Evolutionary conservation across 257 asterid species (phyloP).

Genomic region (Solanum gandarillasii): DNA sequence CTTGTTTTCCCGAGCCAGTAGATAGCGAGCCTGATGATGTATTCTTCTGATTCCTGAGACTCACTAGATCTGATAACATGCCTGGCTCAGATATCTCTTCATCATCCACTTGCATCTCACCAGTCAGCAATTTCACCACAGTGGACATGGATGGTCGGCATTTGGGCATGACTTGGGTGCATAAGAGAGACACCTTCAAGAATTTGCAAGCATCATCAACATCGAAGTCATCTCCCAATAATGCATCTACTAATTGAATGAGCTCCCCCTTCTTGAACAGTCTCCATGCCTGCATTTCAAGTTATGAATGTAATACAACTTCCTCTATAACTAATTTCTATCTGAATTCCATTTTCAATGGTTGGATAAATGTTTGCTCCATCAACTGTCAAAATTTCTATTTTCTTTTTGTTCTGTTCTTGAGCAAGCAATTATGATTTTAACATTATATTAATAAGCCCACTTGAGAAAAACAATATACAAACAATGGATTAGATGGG

Average conservation of each 20-base stretch:
- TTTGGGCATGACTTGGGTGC: slow-evolving; percentile 61
- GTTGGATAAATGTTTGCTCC: not conserved
- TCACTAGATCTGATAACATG: slow-evolving; percentile 26
- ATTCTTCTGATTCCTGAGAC: slow-evolving; percentile 13
- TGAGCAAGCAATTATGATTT: not conserved
- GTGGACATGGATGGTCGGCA: slow-evolving; percentile 61
- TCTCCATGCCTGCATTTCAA: slow-evolving; percentile 50
- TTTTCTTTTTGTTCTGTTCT: not conserved
- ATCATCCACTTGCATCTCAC: slow-evolving; percentile 34
- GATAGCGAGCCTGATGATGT: slow-evolving; percentile 3
- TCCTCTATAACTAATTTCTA: not conserved
- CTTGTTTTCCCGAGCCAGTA: slow-evolving; percentile 17
- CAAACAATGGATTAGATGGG: not conserved
- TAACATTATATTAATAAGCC: not conserved
- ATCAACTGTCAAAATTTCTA: not conserved
- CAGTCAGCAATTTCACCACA: slow-evolving; percentile 47
- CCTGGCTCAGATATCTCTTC: slow-evolving; percentile 41
- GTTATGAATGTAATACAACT: not conserved
- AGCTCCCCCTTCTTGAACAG: slow-evolving; percentile 41
- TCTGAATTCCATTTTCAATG: not conserved
- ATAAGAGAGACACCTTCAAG: slow-evolving; percentile 47
- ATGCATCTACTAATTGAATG: slow-evolving; percentile 37
- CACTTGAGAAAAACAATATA: not conserved
- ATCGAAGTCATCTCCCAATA: slow-evolving; percentile 21
- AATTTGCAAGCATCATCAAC: slow-evolving; percentile 45